Base-by-base conservation (phyloP, 192 early-diverging fungal genomes). In the Gaertneriomyces sp. region DNA sequence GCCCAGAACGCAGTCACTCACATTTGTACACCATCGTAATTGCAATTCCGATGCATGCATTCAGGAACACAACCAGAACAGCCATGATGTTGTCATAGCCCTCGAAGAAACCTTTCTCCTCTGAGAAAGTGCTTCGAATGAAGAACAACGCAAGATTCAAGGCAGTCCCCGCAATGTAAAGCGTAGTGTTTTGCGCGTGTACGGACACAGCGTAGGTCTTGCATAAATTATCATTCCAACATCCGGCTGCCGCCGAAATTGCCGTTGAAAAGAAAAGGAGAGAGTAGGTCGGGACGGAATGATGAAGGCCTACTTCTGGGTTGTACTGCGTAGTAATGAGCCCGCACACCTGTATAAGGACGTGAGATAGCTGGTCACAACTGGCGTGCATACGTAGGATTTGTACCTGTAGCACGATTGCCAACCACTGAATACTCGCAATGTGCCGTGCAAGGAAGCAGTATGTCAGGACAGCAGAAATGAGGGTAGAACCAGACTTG, bases 401-500 rank as follows among this genome's bases (percentile, higher is more conserved):
- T 3, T 38, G 19, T 40, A 59, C 58, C 58, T 59, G 58, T 8
- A 59, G 38, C 9, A 38, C 38, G 10, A 59, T 59, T 20, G 58
- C 58, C 25, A 59, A 11, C 58, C 58, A 59, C 16, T 59, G 58
- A 25, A 59, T 41, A 12, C 38, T 12, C 3, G 39, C 17, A n/a
- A 59, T 40, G 16, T 38, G 9, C 42, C 58, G 33, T 11, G 33
- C 58, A 9, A 59, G 25, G 42, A 39, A 11, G 4, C 33, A 16
- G 16, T 40, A 59, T 5, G 42, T 10, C 9, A 59, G 7, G 9
- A 38, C 20, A 11, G 58, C 58, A 19, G 58, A 40, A 3, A 59
- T 39, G 11, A 59, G 9, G 9, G 58, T 59, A 10, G 58, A 59
- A 38, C 58, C 58, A 16, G 58, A 59, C 58, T 59, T 59, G 16